Evolutionary conservation across 2,329 filamentous ascomycete species (phyloP), one percentile per base, ranked within the genome.

Genomic region (Stromatinia cepivora): DNA sequence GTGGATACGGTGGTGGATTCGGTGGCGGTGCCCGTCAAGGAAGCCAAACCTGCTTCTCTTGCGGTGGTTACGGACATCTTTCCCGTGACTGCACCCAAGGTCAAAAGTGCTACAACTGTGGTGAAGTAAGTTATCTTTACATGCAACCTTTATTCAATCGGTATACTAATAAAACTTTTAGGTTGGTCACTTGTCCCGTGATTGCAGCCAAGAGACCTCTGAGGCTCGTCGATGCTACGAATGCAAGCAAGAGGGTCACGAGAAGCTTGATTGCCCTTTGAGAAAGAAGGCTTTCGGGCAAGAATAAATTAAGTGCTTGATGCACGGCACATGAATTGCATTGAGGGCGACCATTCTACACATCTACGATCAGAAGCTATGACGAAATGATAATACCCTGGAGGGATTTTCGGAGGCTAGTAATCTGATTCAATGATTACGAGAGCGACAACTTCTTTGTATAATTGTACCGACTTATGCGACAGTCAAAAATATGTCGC

Each of bases 61-160:
- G 95, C 84, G 95, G 95, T 77, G 95, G 95, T 75, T 94, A 93
- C 80, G 94, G 94, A 79, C 95, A 99, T 86, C 94, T 97, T 91
- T 94, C 92, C 80, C 91, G 87, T 76, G 95, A 98, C 84, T 99
- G 95, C 84, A 96, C 94, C 77, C 96, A 98, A 82, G 95, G 95
- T 78, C 94, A 96, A 86, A 98, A 98, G 87, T 99, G 95, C 90
- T 99, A 98, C 90, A 97, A 97, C 89, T 98, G 95, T 76, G 88
- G 88, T 75, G 93, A 97, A 85, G 91, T 94, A 76, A 94, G 95
- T 72, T 94, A 98, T 71, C 70, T 73, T 31, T 2, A 61, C 17
- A 7, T 31, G 0, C 13, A 61, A 25, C 8, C 15, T 9, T 28
- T 17, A 39, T 17, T 1, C n/a, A 17, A 28, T 15, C 3, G 4